Conservation (phyloP, 208 protist genomes). For the Leishmania turanica region DNA sequence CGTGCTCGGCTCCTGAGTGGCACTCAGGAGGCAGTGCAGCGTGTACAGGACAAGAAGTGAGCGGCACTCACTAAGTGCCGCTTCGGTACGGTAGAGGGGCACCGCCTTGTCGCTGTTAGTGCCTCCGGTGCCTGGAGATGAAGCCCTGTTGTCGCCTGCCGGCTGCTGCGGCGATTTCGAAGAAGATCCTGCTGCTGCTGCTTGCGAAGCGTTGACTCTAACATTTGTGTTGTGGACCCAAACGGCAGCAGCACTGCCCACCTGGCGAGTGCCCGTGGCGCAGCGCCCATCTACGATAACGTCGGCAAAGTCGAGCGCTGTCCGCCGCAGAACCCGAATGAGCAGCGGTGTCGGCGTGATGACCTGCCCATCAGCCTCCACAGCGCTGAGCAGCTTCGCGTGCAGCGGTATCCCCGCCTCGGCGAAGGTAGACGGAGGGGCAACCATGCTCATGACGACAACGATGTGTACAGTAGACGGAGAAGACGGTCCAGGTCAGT, state of each 20-base stretch:
- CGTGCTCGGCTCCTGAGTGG: slow-evolving; percentile 1
- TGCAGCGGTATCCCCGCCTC: slow-evolving; percentile 45
- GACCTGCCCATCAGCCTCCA: slow-evolving; percentile 19
- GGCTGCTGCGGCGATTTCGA: neutral
- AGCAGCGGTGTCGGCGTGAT: slow-evolving; percentile 53
- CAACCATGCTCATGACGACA: slow-evolving; percentile 1
- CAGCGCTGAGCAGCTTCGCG: slow-evolving; percentile 35
- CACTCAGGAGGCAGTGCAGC: slow-evolving; percentile 54
- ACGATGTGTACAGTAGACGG: neutral
- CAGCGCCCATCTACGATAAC: slow-evolving; percentile 69
- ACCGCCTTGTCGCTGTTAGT: neutral
- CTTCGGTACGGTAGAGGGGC: slow-evolving; percentile 40
- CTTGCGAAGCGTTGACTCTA: neutral
- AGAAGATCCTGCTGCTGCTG: neutral
- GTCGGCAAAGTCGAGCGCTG: slow-evolving; percentile 63
- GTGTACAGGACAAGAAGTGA: slow-evolving; percentile 51
- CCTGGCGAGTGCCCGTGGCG: slow-evolving; percentile 36
- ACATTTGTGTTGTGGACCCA: slow-evolving; percentile 40
- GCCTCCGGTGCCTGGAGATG: neutral
- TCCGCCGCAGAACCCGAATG: slow-evolving; percentile 52
- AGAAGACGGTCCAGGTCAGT: neutral
- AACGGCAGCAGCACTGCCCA: slow-evolving; percentile 40
- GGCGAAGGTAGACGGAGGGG: slow-evolving; percentile 16
- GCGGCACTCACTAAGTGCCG: slow-evolving; percentile 43
- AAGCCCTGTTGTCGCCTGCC: neutral